phyloP scores from a whole-genome alignment of 106 monocot species.

The Allium cepa region DNA sequence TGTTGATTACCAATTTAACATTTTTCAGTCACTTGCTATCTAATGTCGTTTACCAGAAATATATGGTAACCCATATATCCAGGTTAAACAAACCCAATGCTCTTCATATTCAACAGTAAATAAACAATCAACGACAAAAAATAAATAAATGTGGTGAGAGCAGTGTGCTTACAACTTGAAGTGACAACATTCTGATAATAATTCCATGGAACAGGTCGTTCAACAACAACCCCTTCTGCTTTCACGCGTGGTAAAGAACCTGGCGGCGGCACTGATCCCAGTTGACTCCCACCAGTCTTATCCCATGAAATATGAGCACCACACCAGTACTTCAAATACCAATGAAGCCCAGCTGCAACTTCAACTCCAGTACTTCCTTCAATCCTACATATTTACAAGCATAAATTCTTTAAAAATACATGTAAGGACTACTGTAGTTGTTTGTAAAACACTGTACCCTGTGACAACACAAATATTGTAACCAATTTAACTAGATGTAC shows the following conservation, averaged over 20 bases:
- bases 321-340: constrained; percentile 96
- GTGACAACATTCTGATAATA: constrained; percentile 99
- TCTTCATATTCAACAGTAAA: too few species aligned
- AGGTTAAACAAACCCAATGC: too few species aligned
- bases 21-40: too few species aligned
- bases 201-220: constrained; percentile 88
- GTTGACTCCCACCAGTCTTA: constrained; percentile 87
- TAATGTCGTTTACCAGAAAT: too few species aligned
- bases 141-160: neutral
- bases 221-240: constrained; percentile 38
- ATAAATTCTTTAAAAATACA: too few species aligned
- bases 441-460: too few species aligned
- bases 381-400: constrained; percentile 36
- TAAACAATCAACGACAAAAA: too few species aligned
- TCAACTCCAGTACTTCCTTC: constrained; percentile 83
- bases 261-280: constrained; percentile 56
- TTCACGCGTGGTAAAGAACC: constrained; percentile 58
- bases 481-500: too few species aligned
- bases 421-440: too few species aligned
- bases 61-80: too few species aligned
- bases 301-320: constrained; percentile 96
- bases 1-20: too few species aligned
- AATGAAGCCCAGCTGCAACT: constrained; percentile 71
- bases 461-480: too few species aligned
- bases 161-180: constrained; percentile 75